Evolutionary conservation across 2,329 filamentous ascomycete genomes (phyloP).

Genomic region (Fusarium vanettenii): DNA sequence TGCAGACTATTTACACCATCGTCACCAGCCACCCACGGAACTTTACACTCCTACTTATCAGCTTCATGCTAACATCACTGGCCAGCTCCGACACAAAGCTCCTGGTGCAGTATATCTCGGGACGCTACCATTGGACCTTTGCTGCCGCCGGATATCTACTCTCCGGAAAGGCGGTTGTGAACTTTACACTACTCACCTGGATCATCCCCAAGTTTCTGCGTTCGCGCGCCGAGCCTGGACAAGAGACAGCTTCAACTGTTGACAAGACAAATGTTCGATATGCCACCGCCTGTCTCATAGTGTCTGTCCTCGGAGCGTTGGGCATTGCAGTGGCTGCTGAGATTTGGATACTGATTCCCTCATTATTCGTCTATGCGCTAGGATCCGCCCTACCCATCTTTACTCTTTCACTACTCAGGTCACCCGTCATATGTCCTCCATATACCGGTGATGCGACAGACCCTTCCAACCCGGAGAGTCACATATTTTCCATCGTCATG

Average conservation of each 20-base stretch:
- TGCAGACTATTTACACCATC: constrained; percentile 47
- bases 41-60: constrained; percentile 55
- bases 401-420: constrained; percentile 60
- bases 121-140: constrained; percentile 60
- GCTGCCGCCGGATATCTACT: constrained; percentile 60
- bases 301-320: constrained; percentile 52
- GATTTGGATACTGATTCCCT: constrained; percentile 55
- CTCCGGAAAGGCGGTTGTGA: constrained; percentile 60
- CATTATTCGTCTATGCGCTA: constrained; percentile 59
- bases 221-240: neutral
- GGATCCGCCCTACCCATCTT: constrained; percentile 63
- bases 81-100: constrained; percentile 64
- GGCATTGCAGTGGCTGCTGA: constrained; percentile 54
- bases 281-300: constrained; percentile 33
- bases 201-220: constrained; percentile 55
- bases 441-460: neutral
- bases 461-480: constrained; percentile 48
- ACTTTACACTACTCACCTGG: constrained; percentile 57
- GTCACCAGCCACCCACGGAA: constrained; percentile 54
- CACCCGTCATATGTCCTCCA: constrained; percentile 49
- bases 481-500: constrained; percentile 64
- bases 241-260: neutral
- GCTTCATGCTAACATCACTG: constrained; percentile 60
- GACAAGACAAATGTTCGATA: constrained; percentile 35
- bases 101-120: constrained; percentile 62